phyloP scores from a whole-genome alignment of 78 protist genomes.

The Dictyostelium purpureum region DNA sequence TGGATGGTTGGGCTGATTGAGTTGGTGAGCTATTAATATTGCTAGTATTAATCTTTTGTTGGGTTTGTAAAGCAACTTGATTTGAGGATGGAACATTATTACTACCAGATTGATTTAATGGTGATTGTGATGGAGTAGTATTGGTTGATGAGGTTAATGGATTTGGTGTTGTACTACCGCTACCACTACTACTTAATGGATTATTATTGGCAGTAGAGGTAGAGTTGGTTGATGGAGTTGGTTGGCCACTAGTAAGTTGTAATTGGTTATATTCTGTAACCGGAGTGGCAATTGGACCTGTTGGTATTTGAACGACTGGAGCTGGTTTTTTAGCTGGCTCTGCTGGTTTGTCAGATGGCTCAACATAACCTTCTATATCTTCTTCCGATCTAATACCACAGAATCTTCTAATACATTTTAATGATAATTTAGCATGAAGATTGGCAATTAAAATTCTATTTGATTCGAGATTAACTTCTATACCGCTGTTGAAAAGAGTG shows the following conservation, averaged over 20 bases:
- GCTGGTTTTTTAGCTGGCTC: not conserved
- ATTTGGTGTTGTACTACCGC: not conserved
- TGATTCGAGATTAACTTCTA: constrained; percentile 31
- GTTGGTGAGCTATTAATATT: not conserved
- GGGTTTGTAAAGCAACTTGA: not conserved
- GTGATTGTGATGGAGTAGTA: not conserved
- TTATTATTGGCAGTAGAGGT: not conserved
- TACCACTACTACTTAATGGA: not conserved
- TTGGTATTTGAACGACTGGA: constrained; percentile 5
- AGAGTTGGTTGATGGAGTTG: not conserved
- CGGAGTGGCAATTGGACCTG: constrained; percentile 64
- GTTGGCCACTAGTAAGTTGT: not conserved
- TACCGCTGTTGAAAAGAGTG: constrained; percentile 84
- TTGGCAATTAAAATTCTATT: constrained; percentile 72
- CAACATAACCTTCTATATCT: constrained; percentile 63
- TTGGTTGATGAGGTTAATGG: not conserved
- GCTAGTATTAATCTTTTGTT: not conserved
- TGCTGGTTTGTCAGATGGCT: constrained; percentile 65
- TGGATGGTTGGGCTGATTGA: not conserved
- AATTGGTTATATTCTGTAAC: constrained; percentile 15
- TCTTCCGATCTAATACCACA: constrained; percentile 54
- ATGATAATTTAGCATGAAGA: constrained; percentile 40
- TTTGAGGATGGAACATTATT: not conserved
- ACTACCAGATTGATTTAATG: not conserved
- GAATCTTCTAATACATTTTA: constrained; percentile 27